These are phyloP conservation scores for Deuterostichococcus epilithicus DNA, from an alignment of 139 green algal genomes.

Conservation along the genomic window DNA sequence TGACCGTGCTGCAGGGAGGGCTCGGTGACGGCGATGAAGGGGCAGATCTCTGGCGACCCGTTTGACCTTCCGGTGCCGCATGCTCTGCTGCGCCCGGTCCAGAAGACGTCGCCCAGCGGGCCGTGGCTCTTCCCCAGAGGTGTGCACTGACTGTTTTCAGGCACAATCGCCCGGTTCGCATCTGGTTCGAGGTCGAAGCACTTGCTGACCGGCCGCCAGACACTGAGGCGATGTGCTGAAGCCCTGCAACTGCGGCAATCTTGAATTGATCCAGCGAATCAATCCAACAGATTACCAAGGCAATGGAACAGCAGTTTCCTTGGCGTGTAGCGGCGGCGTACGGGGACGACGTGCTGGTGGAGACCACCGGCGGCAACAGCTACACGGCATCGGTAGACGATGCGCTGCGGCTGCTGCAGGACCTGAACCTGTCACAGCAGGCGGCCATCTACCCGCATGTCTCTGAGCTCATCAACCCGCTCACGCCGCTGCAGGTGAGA, in stretches of 20 bases:
- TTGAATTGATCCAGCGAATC: too few relatives aligned
- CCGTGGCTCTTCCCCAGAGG: slow-evolving; percentile 38
- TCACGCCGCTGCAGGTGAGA: slow-evolving; percentile 16
- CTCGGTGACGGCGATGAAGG: slow-evolving; percentile 29
- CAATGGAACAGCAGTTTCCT: too few relatives aligned
- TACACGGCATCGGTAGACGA: slow-evolving; percentile 18
- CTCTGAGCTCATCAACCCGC: slow-evolving; percentile 10
- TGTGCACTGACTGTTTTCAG: background rate
- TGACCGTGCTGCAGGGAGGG: slow-evolving; percentile 1
- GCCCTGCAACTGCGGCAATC: too few relatives aligned
- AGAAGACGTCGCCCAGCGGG: slow-evolving; percentile 24
- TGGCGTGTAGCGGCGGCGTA: background rate
- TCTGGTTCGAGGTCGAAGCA: too few relatives aligned
- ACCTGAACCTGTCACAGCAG: slow-evolving; percentile 27
- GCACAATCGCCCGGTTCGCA: background rate
- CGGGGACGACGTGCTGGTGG: slow-evolving; percentile 17
- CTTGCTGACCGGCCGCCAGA: background rate
- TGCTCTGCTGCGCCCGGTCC: slow-evolving; percentile 26
- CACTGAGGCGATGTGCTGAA: too few relatives aligned
- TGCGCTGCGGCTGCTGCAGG: slow-evolving; percentile 13
- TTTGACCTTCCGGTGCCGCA: slow-evolving; percentile 30
- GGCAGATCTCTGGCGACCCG: slow-evolving; percentile 20
- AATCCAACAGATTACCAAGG: too few relatives aligned
- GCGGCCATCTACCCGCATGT: slow-evolving; percentile 15
- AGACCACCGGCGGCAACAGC: slow-evolving; percentile 10